These are phyloP conservation scores for Fimicolochytrium jonesii DNA, from an alignment of 192 early-diverging fungal species.

Conservation along the genomic window DNA sequence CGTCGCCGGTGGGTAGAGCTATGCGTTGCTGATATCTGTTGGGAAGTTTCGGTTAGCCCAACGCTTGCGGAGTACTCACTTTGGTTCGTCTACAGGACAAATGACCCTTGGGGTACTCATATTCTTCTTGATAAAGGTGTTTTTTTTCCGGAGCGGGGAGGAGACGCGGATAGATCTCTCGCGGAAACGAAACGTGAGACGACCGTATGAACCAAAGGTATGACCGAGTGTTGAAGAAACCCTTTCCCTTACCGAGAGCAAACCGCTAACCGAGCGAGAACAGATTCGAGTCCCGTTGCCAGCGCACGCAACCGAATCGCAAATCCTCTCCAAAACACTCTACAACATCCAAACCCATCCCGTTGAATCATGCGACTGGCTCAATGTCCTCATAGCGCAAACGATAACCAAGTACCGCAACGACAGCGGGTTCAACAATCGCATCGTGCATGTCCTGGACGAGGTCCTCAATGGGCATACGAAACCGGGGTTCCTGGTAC, in stretches of 20 bases:
- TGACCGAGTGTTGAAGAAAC: too few species aligned
- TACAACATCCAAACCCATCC: constrained; percentile 41
- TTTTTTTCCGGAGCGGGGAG: constrained; percentile 44
- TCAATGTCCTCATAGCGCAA: constrained; percentile 78
- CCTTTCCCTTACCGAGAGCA: too few species aligned
- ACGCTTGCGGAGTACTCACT: background rate
- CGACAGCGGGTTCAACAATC: constrained; percentile 63
- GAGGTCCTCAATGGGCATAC: constrained; percentile 63
- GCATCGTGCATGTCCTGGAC: constrained; percentile 62
- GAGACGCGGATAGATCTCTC: constrained; percentile 45
- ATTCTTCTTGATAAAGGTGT: constrained; percentile 53
- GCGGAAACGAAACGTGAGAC: background rate
- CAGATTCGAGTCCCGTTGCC: constrained; percentile 27
- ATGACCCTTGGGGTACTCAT: constrained; percentile 42
- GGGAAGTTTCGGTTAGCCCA: background rate
- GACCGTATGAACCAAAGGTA: constrained; percentile 34
- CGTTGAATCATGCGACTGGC: constrained; percentile 74
- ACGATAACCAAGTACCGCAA: constrained; percentile 68
- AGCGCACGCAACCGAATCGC: constrained; percentile 39
- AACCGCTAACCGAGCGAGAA: too few species aligned
- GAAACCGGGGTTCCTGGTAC: constrained; percentile 69
- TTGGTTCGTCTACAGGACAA: constrained; percentile 29
- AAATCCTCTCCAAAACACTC: constrained; percentile 41
- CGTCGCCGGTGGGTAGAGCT: constrained; percentile 27
- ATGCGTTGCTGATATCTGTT: background rate